Percentiles rank a stretch among this genome's conserved stretches.
These are phyloP conservation scores for Schwanniomyces pseudopolymorphus DNA, from an alignment of 805 yeast genomes.

Conservation along the genomic window DNA sequence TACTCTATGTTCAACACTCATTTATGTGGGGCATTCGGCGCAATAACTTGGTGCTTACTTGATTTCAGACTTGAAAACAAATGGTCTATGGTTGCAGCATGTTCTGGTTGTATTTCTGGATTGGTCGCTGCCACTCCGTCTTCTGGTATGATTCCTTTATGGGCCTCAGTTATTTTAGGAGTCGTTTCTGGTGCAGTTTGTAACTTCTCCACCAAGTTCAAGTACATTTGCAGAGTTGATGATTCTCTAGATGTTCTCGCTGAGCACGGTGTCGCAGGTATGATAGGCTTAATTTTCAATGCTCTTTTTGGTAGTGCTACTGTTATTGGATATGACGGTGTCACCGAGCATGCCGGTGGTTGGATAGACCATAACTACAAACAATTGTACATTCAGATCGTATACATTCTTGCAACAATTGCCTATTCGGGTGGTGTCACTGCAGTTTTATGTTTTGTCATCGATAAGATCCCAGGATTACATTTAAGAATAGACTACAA, in stretches of 20 bases:
- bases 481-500: slow-evolving; percentile 77
- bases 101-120: slow-evolving; percentile 95
- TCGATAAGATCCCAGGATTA: slow-evolving; percentile 79
- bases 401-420: slow-evolving; percentile 69
- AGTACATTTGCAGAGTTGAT: slow-evolving; percentile 77
- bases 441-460: slow-evolving; percentile 67
- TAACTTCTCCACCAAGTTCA: slow-evolving; percentile 86
- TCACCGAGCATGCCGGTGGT: slow-evolving; percentile 83
- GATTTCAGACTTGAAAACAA: slow-evolving; percentile 87
- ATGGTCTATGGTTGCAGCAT: slow-evolving; percentile 92
- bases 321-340: slow-evolving; percentile 89
- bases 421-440: slow-evolving; percentile 81
- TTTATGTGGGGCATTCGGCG: slow-evolving; percentile 86
- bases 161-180: slow-evolving; percentile 89
- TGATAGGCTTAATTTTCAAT: slow-evolving; percentile 85
- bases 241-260: slow-evolving; percentile 94
- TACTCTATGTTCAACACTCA: slow-evolving; percentile 93
- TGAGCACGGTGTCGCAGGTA: slow-evolving; percentile 98
- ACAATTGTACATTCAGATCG: slow-evolving; percentile 88
- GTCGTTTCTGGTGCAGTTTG: slow-evolving; percentile 78
- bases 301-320: slow-evolving; percentile 84
- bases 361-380: slow-evolving; percentile 90
- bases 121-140: slow-evolving; percentile 97
- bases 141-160: slow-evolving; percentile 85
- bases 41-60: slow-evolving; percentile 85